Evolutionary conservation across 352 stramenopile species (phyloP).

Genomic region (Phytophthora sp.): DNA sequence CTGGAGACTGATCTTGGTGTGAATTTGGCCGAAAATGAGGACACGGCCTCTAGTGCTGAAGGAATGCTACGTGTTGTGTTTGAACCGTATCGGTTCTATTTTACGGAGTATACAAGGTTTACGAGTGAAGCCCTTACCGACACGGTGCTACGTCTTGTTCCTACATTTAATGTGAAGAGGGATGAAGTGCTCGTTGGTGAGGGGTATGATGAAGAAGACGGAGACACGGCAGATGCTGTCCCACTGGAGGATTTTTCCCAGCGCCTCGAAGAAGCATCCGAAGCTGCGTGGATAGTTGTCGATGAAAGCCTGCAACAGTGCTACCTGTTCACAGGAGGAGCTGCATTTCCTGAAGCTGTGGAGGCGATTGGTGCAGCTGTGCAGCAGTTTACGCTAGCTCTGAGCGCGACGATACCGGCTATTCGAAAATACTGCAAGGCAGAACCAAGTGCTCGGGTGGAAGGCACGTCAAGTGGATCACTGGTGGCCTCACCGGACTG

Average conservation of each 20-base stretch:
- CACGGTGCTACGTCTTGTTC: conserved; percentile 50
- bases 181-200: conserved; percentile 3
- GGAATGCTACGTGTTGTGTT: conserved; percentile 42
- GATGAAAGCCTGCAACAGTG: conserved; percentile 63
- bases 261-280: conserved; percentile 59
- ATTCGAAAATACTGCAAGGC: conserved; percentile 56
- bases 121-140: conserved; percentile 45
- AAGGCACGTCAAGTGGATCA: neutral
- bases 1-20: conserved; percentile 34
- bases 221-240: conserved; percentile 19
- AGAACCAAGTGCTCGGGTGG: conserved; percentile 5
- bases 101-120: conserved; percentile 55
- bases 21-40: conserved; percentile 8
- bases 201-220: conserved; percentile 34
- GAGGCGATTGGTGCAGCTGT: conserved; percentile 45
- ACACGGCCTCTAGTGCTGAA: conserved; percentile 7
- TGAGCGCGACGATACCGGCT: conserved; percentile 43
- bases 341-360: conserved; percentile 65
- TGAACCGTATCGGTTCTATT: conserved; percentile 60
- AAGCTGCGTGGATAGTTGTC: conserved; percentile 42
- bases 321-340: conserved; percentile 63
- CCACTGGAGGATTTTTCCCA: conserved; percentile 64
- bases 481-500: conserved; percentile 48
- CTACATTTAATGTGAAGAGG: conserved; percentile 32
- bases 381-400: conserved; percentile 50